Evolutionary conservation across 352 stramenopile species (phyloP), one percentile per base, ranked within the genome.

Genomic region (Phytophthora rubi): DNA sequence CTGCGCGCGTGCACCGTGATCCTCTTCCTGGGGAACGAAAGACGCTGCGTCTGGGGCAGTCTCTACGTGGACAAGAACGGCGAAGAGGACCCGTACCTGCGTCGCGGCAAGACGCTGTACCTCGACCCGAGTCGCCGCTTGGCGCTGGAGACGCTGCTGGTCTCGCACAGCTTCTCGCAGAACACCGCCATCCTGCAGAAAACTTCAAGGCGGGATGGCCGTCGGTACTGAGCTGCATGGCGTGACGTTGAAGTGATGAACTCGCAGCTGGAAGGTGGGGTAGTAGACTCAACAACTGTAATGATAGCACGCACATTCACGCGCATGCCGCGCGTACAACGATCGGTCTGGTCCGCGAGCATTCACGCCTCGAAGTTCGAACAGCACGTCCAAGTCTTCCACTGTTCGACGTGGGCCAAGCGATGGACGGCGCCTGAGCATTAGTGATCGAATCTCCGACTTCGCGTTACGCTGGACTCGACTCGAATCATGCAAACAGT

Each of bases 11-110:
- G 88, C 52, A 94, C 88, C 3, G 88, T 95, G 59, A 86, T 95
- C 35, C 67, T 95, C n/a, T 91, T 95, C 32, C 61, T 95, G 44
- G 88, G 88, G 6, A 91, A 94, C 56, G 85, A 91, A 68, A 76
- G 86, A 2, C 85, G 88, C 44, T 94, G 88, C 48, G 85, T 95
- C 13, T 95, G 88, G 86, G 88, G 86, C 16, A 92, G 83, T 69
- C 63, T 95, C 35, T 94, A 95, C 64, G 80, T 95, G 33, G 88
- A 95, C 77, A 91, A 90, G 69, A 95, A 95, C 56, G 86, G 85
- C 53, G 88, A 95, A 77, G 88, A 95, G 66, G 88, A 95, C 53
- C 82, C 83, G 45, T 93, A 95, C 33, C 65, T 95, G 53, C 81
- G 88, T 23, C 82, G 88, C 7, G 88, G 88, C 44, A 91, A 91